These are phyloP conservation scores for Phyllosticta ampelicida DNA, from an alignment of 2,329 filamentous ascomycete species.

Conservation along the genomic window DNA sequence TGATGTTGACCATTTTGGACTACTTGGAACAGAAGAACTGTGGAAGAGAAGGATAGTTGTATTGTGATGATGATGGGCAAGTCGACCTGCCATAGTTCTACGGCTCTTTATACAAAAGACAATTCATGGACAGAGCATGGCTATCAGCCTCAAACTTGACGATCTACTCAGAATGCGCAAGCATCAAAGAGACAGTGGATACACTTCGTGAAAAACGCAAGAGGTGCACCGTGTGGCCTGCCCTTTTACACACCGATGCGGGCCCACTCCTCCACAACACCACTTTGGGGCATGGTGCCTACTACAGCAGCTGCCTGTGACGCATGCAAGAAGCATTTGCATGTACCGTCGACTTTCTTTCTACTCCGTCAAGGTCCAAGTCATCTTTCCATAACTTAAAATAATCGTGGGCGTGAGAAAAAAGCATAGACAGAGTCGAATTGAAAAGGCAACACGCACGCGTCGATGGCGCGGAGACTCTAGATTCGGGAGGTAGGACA, in stretches of 20 bases:
- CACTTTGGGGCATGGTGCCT: not conserved
- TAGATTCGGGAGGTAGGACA: not conserved
- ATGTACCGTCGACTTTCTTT: not conserved
- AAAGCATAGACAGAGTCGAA: not conserved
- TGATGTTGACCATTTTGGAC: constrained; percentile 7
- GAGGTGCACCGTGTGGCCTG: not conserved
- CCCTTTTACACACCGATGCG: not conserved
- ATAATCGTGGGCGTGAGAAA: not conserved
- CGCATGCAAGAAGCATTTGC: not conserved
- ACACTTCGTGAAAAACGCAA: not conserved
- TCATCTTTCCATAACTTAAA: not conserved
- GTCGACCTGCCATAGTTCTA: not conserved
- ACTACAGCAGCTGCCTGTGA: not conserved
- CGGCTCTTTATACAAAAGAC: not conserved
- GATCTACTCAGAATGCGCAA: not conserved
- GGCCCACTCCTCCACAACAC: not conserved
- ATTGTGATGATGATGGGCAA: not conserved
- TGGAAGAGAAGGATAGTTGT: not conserved
- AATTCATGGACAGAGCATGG: not conserved
- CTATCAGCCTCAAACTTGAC: not conserved
- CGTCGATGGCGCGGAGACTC: not conserved
- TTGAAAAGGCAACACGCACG: not conserved
- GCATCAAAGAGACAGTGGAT: not conserved
- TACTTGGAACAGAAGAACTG: not conserved
- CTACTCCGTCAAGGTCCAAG: not conserved